A percentile compares a stretch with the other conserved stretches of the same genome.
phyloP scores from a whole-genome alignment of 805 yeast species.

The Sugiyamaella smithiae region DNA sequence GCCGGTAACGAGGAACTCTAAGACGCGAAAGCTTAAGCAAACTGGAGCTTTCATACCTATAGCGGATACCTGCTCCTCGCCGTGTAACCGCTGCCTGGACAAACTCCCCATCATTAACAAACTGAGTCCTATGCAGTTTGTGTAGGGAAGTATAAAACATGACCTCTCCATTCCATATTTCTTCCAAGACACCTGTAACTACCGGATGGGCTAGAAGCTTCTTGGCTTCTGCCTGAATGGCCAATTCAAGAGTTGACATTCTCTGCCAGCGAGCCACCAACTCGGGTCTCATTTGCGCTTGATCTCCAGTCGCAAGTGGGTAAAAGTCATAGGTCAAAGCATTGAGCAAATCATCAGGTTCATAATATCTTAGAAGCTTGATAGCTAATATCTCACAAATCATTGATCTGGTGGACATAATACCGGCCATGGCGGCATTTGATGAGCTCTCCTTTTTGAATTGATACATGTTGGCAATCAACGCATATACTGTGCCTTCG shows the following conservation, averaged over 20 bases:
- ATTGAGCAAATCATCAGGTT: constrained; percentile 42
- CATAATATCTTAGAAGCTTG: constrained; percentile 47
- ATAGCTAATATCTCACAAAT: constrained; percentile 54
- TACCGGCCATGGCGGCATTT: constrained; percentile 34
- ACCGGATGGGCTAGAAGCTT: constrained; percentile 52
- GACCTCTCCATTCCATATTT: constrained; percentile 53
- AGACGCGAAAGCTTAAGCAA: constrained; percentile 38
- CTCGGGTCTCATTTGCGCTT: constrained; percentile 22
- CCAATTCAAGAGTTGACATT: constrained; percentile 47
- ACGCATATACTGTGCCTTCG: constrained; percentile 40
- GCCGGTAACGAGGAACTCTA: constrained; percentile 40
- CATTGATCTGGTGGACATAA: constrained; percentile 44
- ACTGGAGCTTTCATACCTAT: constrained; percentile 35
- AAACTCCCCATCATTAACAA: constrained; percentile 29
- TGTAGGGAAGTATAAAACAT: constrained; percentile 39
- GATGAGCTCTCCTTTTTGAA: constrained; percentile 35
- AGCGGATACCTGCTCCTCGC: constrained; percentile 36
- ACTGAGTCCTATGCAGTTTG: constrained; percentile 34
- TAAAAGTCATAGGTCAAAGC: constrained; percentile 45
- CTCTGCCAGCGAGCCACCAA: constrained; percentile 40
- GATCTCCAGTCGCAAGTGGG: constrained; percentile 38
- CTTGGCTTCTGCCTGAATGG: constrained; percentile 52
- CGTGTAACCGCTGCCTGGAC: constrained; percentile 29
- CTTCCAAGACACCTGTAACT: constrained; percentile 44
- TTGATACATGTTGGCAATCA: constrained; percentile 38